A percentile compares a stretch with the other conserved stretches of the same genome.
These are phyloP conservation scores for Lippia alba DNA, from an alignment of 305 asterid genomes.

Conservation along the genomic window DNA sequence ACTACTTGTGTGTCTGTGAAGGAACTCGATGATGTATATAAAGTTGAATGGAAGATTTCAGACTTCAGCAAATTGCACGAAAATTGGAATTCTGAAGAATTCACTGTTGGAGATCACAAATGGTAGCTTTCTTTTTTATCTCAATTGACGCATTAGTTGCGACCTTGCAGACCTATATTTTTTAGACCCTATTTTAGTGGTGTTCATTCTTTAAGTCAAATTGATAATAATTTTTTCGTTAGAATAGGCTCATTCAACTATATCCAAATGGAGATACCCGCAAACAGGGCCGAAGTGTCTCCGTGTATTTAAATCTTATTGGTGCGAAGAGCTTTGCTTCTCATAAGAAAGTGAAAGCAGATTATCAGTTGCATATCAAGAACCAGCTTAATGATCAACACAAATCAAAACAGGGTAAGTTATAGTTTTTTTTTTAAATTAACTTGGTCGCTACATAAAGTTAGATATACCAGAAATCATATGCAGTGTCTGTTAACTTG, in stretches of 20 bases:
- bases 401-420: not conserved
- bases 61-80: not conserved
- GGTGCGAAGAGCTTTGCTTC: not conserved
- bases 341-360: not conserved
- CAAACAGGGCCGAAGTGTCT: not conserved
- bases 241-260: not conserved
- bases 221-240: not conserved
- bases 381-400: not conserved
- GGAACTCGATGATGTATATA: not conserved
- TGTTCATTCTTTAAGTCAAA: too few species aligned
- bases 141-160: not conserved
- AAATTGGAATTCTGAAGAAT: not conserved
- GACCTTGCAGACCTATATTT: not conserved
- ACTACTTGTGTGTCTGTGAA: not conserved
- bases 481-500: too few species aligned
- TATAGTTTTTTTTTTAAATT: too few species aligned
- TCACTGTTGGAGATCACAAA: not conserved
- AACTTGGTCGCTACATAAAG: too few species aligned
- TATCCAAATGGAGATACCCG: not conserved
- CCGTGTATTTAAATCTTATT: not conserved
- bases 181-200: too few species aligned
- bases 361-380: not conserved
- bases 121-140: not conserved
- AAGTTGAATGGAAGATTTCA: not conserved
- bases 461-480: too few species aligned